Evolutionary conservation across 306 rosid genomes (phyloP).

Genomic region (Cicer arietinum): DNA sequence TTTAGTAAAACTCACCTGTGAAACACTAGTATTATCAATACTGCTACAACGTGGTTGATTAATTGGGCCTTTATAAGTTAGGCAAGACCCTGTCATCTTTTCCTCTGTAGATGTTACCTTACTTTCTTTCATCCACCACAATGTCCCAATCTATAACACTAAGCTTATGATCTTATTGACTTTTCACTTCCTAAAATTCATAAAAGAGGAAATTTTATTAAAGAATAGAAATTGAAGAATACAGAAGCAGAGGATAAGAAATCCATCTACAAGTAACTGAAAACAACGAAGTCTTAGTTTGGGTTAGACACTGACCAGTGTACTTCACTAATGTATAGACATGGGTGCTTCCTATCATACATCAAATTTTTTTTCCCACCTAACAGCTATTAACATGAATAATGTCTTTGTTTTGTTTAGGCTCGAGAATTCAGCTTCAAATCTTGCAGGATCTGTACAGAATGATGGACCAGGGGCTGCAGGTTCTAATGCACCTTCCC

Average conservation of each 20-base stretch:
- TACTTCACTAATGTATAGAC: slow-evolving; percentile 9
- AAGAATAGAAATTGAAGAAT: slow-evolving; percentile 1
- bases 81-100: slow-evolving; percentile 3
- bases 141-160: neutral
- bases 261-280: neutral
- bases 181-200: slow-evolving; percentile 4
- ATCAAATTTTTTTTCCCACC: slow-evolving; percentile 2
- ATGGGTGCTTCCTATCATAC: slow-evolving; percentile 11
- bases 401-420: slow-evolving; percentile 56
- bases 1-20: slow-evolving; percentile 13
- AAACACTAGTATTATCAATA: slow-evolving; percentile 18
- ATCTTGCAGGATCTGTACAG: slow-evolving; percentile 70
- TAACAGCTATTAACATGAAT: slow-evolving; percentile 16
- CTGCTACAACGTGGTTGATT: neutral
- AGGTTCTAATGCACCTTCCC: slow-evolving; percentile 73
- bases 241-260: slow-evolving; percentile 15
- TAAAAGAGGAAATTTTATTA: slow-evolving; percentile 7
- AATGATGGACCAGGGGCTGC: slow-evolving; percentile 59
- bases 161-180: slow-evolving; percentile 10
- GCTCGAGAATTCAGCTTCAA: slow-evolving; percentile 90
- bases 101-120: neutral
- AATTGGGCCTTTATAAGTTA: neutral
- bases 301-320: neutral
- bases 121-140: neutral
- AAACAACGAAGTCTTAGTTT: slow-evolving; percentile 4